A percentile compares a stretch with the other conserved stretches of the same genome.
Conservation (phyloP, 2,329 filamentous ascomycete genomes). For the Exophiala sp. region DNA sequence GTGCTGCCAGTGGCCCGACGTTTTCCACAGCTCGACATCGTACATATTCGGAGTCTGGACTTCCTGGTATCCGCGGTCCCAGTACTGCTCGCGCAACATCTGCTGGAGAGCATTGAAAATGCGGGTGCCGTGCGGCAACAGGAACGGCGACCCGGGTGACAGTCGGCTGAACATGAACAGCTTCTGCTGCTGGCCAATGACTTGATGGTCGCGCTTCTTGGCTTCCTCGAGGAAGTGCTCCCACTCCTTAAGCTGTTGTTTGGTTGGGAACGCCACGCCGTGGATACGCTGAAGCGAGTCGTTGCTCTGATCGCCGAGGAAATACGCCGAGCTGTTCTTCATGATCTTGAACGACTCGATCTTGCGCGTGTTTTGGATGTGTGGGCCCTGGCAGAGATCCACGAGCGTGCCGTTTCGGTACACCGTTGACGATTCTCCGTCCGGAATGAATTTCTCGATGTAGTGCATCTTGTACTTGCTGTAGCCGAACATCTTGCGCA, state of each 20-base stretch:
- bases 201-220: constrained; percentile 92
- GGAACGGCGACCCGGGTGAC: constrained; percentile 90
- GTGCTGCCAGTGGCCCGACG: constrained; percentile 87
- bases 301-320: constrained; percentile 87
- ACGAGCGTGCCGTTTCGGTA: constrained; percentile 92
- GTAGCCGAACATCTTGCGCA: constrained; percentile 94
- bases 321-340: constrained; percentile 80
- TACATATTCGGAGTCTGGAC: constrained; percentile 97
- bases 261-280: constrained; percentile 93
- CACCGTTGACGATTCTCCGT: constrained; percentile 86
- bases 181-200: constrained; percentile 91
- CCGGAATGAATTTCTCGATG: constrained; percentile 84
- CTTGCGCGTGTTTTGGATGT: constrained; percentile 86
- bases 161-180: constrained; percentile 94
- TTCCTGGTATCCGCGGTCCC: constrained; percentile 87
- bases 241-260: constrained; percentile 89
- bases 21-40: constrained; percentile 88
- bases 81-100: constrained; percentile 81
- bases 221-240: constrained; percentile 94
- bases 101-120: constrained; percentile 86
- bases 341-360: constrained; percentile 94
- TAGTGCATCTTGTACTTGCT: constrained; percentile 99
- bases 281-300: constrained; percentile 96
- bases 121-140: constrained; percentile 83
- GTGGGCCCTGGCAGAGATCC: constrained; percentile 89